Percentiles rank a stretch among this genome's conserved stretches.
Evolutionary conservation across 169 alveolate genomes (phyloP).

Genomic region (Blepharisma undulans): DNA sequence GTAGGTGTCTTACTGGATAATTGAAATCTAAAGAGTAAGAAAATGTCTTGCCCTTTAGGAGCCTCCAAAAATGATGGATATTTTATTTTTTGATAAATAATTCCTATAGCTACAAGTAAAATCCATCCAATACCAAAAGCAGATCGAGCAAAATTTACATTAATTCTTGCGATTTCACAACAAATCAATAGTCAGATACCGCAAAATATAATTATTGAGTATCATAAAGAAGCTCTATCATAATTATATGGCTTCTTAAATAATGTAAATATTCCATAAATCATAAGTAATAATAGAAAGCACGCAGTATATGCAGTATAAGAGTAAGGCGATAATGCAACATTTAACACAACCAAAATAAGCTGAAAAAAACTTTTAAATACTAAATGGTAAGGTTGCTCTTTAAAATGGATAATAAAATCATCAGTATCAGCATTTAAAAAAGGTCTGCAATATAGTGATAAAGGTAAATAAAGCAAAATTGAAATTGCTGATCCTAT

Average conservation of each 20-base stretch:
- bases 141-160: background rate
- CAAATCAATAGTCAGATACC: background rate
- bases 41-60: background rate
- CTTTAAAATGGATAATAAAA: background rate
- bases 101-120: background rate
- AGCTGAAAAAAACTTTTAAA: background rate
- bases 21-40: background rate
- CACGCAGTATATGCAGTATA: background rate
- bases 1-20: background rate
- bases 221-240: background rate
- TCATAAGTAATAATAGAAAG: too few species aligned
- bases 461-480: background rate
- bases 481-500: too few species aligned
- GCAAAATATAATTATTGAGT: background rate
- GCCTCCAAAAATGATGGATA: background rate
- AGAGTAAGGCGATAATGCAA: background rate
- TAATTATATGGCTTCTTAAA: background rate
- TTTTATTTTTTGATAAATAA: background rate
- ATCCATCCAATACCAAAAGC: conserved; percentile 7
- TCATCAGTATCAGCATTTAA: background rate
- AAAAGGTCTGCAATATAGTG: background rate
- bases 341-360: background rate
- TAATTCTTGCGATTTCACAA: background rate
- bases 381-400: background rate
- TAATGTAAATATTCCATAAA: background rate